phyloP scores from a whole-genome alignment of 805 yeast species.

The Candida mattraensis region DNA sequence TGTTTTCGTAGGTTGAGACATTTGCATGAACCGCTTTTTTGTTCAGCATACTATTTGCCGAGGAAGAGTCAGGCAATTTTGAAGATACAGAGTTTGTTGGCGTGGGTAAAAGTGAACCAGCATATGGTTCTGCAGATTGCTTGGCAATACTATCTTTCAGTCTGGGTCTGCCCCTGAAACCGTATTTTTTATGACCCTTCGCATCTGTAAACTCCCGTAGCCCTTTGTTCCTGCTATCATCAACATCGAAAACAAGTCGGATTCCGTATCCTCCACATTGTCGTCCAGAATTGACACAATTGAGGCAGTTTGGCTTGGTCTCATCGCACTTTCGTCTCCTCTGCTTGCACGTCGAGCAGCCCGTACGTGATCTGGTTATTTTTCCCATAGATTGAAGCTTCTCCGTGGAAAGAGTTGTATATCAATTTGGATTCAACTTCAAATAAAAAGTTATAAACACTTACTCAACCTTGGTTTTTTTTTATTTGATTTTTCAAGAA shows the following conservation, averaged over 20 bases:
- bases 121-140: too few species aligned
- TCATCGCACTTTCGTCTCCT: constrained; percentile 60
- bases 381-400: too few species aligned
- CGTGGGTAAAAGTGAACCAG: too few species aligned
- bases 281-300: constrained; percentile 45
- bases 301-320: constrained; percentile 49
- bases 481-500: too few species aligned
- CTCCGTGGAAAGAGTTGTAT: background rate
- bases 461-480: too few species aligned
- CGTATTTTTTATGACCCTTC: constrained; percentile 39
- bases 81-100: too few species aligned
- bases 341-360: constrained; percentile 58
- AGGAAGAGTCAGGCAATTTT: too few species aligned
- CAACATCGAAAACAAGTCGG: constrained; percentile 49
- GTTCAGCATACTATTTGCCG: too few species aligned
- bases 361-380: constrained; percentile 52
- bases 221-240: constrained; percentile 39
- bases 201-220: constrained; percentile 15
- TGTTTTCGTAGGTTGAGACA: too few species aligned
- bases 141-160: constrained; percentile 33
- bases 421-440: too few species aligned
- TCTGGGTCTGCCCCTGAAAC: constrained; percentile 46
- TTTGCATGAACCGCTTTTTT: too few species aligned
- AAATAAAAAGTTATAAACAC: too few species aligned
- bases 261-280: constrained; percentile 52